phyloP scores from a whole-genome alignment of 768 basidiomycete genomes.

The Podaxis sp. region DNA sequence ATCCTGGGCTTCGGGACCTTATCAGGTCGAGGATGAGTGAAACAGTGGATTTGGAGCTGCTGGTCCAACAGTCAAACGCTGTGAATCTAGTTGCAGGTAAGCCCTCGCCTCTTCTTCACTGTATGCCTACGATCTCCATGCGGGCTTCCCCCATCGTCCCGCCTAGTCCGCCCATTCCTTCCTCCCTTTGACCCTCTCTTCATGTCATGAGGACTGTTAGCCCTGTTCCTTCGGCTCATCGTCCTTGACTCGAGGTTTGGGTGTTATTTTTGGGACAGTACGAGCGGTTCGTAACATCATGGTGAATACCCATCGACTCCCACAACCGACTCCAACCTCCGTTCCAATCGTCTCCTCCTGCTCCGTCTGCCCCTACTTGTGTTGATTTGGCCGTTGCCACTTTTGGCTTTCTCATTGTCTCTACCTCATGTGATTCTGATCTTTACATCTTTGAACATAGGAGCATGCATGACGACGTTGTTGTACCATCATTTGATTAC shows the following conservation, averaged over 20 bases:
- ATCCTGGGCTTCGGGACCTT: background rate
- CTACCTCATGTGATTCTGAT: background rate
- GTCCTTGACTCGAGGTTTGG: background rate
- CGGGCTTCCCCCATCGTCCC: background rate
- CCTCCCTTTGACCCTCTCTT: background rate
- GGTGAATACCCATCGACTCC: background rate
- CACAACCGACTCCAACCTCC: too few species aligned
- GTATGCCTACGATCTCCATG: background rate
- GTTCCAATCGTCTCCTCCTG: background rate
- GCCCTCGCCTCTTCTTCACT: background rate
- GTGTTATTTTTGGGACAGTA: background rate
- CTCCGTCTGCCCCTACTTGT: background rate
- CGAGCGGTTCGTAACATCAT: background rate
- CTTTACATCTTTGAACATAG: constrained; percentile 11
- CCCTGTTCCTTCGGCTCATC: background rate
- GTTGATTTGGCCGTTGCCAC: background rate
- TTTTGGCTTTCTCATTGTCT: background rate
- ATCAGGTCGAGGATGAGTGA: background rate
- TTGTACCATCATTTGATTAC: constrained; percentile 26
- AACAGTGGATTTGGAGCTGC: background rate
- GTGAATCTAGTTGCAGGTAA: constrained; percentile 26
- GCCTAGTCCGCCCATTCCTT: background rate
- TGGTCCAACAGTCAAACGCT: constrained; percentile 22
- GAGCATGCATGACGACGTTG: constrained; percentile 25
- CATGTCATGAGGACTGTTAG: background rate